A percentile compares a stretch with the other conserved stretches of the same genome.
Evolutionary conservation across 257 asterid genomes (phyloP).

Genomic region (Fraxinus quadrangulata): DNA sequence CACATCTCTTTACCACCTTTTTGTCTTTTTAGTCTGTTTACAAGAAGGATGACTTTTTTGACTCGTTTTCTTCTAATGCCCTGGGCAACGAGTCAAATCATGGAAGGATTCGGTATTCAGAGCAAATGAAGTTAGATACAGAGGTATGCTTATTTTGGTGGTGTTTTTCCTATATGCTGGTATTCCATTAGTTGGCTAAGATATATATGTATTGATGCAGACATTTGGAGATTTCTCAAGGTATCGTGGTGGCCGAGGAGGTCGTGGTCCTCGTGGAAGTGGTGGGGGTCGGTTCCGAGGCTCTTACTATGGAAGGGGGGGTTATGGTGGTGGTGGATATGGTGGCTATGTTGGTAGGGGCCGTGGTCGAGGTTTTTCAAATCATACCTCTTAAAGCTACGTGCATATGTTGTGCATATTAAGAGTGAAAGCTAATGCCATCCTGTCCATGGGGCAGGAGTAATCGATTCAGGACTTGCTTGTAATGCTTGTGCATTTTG

Average conservation of each 20-base stretch:
- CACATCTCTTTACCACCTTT: background rate
- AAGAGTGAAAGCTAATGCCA: conserved; percentile 27
- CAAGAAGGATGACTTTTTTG: conserved; percentile 93
- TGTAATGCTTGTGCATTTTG: conserved; percentile 49
- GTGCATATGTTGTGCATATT: conserved; percentile 19
- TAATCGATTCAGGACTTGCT: conserved; percentile 33
- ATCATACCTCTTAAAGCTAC: conserved; percentile 42
- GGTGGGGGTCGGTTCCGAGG: conserved; percentile 87
- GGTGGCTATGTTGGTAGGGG: conserved; percentile 52
- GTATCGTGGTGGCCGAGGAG: conserved; percentile 88
- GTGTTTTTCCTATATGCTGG: background rate
- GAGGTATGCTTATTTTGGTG: conserved; percentile 55
- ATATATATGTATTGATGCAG: conserved; percentile 40
- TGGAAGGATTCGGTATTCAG: conserved; percentile 85
- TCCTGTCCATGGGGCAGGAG: conserved; percentile 30
- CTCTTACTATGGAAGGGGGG: conserved; percentile 58
- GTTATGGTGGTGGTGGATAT: conserved; percentile 57
- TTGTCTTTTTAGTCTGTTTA: conserved; percentile 57
- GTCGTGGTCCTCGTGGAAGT: conserved; percentile 71
- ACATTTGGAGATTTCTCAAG: conserved; percentile 93
- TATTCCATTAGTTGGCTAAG: conserved; percentile 27
- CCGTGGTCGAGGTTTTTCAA: conserved; percentile 63
- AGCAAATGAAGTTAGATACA: conserved; percentile 87
- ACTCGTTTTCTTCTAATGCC: conserved; percentile 68
- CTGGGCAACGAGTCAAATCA: conserved; percentile 49